phyloP scores from a whole-genome alignment of 306 rosid species.

The barrel medic (Medicago truncatula) region DNA sequence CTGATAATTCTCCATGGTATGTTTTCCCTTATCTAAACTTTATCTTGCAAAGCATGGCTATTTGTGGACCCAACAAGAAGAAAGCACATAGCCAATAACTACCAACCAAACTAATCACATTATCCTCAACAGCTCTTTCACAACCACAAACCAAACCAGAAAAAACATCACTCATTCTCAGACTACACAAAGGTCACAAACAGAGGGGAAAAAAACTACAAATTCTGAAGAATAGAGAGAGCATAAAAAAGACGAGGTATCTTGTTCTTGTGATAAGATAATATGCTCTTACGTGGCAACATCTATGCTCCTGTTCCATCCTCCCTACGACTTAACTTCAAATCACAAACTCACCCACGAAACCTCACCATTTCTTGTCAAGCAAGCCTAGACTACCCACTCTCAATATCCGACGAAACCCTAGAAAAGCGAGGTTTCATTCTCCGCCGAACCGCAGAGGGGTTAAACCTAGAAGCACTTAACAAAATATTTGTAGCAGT shows the following conservation, averaged over 20 bases:
- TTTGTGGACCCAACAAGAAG: too few species aligned
- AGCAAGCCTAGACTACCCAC: constrained; percentile 19
- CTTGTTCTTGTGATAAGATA: not conserved
- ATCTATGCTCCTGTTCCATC: constrained; percentile 47
- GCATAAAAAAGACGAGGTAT: not conserved
- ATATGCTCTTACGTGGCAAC: constrained; percentile 74
- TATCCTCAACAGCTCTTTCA: too few species aligned
- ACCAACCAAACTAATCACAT: too few species aligned
- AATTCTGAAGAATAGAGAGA: too few species aligned
- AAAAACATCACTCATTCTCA: too few species aligned
- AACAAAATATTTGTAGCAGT: constrained; percentile 85
- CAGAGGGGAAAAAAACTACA: too few species aligned
- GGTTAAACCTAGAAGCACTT: constrained; percentile 70
- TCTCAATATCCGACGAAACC: constrained; percentile 60
- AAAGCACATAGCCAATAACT: too few species aligned
- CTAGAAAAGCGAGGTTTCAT: constrained; percentile 76
- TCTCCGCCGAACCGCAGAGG: constrained; percentile 62
- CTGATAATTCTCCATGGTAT: too few species aligned
- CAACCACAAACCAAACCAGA: too few species aligned
- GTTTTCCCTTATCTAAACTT: too few species aligned
- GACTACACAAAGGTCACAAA: too few species aligned
- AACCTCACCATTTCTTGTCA: constrained; percentile 48
- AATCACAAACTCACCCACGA: constrained; percentile 15
- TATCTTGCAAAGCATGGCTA: too few species aligned
- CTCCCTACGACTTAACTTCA: constrained; percentile 17